Percentiles rank a stretch among this genome's conserved stretches.
Conservation (phyloP, 495 filamentous ascomycete genomes). For the Thermochaetoides thermophila region DNA sequence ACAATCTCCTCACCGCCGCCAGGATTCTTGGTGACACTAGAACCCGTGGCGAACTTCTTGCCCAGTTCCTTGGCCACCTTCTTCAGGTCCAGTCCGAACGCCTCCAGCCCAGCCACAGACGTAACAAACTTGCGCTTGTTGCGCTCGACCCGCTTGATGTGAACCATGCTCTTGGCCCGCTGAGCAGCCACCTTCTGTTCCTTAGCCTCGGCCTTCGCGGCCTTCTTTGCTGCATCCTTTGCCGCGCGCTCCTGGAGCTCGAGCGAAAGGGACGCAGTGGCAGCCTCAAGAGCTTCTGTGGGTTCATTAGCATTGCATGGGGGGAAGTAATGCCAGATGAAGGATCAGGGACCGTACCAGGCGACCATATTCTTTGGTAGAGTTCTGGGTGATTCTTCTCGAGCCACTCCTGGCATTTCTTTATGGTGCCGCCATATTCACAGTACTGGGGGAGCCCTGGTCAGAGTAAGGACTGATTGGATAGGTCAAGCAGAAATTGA, state of each 20-base stretch:
- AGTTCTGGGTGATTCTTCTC: constrained; percentile 55
- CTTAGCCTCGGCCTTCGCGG: constrained; percentile 73
- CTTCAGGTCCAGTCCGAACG: constrained; percentile 83
- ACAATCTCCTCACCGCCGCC: constrained; percentile 90
- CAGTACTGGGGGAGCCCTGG: constrained; percentile 53
- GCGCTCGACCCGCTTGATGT: constrained; percentile 91
- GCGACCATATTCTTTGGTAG: constrained; percentile 68
- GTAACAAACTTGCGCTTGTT: constrained; percentile 97
- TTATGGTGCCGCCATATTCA: constrained; percentile 95
- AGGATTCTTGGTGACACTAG: constrained; percentile 76
- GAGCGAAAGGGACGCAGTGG: constrained; percentile 68
- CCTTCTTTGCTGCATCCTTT: constrained; percentile 80
- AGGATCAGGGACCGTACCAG: constrained; percentile 38
- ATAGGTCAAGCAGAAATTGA: constrained; percentile 4
- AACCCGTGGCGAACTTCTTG: constrained; percentile 87
- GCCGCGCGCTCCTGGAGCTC: constrained; percentile 83
- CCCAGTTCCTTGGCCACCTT: constrained; percentile 76
- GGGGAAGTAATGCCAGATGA: too few relatives aligned
- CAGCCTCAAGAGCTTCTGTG: constrained; percentile 66
- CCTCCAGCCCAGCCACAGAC: constrained; percentile 73
- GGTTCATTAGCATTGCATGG: too few relatives aligned
- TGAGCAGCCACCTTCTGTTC: constrained; percentile 66
- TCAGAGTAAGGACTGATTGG: neutral
- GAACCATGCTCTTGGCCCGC: constrained; percentile 64
- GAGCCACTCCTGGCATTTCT: constrained; percentile 95